These are phyloP conservation scores for Hemisphaericaspora nanyangensis DNA, from an alignment of 805 yeast species.

Conservation along the genomic window DNA sequence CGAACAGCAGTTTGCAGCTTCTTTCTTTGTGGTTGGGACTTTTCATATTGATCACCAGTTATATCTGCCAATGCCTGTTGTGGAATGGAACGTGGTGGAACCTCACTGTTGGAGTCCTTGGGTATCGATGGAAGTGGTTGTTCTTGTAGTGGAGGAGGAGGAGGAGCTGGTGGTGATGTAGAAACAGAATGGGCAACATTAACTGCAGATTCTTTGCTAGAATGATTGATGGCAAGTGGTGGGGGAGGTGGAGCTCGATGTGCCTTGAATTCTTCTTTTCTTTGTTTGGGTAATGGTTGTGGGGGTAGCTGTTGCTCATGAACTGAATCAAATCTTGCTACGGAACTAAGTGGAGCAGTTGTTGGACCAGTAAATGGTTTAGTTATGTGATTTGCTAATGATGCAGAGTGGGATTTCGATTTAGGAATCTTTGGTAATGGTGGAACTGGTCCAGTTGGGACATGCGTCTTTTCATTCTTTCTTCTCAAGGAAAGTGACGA, in stretches of 20 bases:
- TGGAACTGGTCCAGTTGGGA: constrained; percentile 17
- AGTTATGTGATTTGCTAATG: constrained; percentile 27
- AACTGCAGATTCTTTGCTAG: constrained; percentile 15
- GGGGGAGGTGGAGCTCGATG: constrained; percentile 45
- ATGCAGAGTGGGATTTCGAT: constrained; percentile 38
- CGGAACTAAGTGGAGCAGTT: constrained; percentile 35
- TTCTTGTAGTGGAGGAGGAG: constrained; percentile 1
- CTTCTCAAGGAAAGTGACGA: constrained; percentile 37
- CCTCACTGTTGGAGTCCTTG: neutral
- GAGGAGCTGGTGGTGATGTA: constrained; percentile 25
- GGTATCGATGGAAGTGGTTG: constrained; percentile 26
- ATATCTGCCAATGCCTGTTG: constrained; percentile 17
- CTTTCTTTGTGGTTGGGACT: constrained; percentile 11
- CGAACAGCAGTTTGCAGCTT: constrained; percentile 36
- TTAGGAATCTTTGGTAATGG: constrained; percentile 28
- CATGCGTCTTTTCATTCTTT: constrained; percentile 22
- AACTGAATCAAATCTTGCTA: constrained; percentile 22
- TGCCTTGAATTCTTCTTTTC: constrained; percentile 23
- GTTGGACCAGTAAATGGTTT: constrained; percentile 22
- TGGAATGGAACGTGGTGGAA: constrained; percentile 1
- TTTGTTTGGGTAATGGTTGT: constrained; percentile 13
- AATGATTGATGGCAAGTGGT: constrained; percentile 14
- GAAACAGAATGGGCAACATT: constrained; percentile 16
- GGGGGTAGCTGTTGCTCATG: neutral
- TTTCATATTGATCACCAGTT: constrained; percentile 5